Percentiles rank a stretch among this genome's conserved stretches.
phyloP scores from a whole-genome alignment of 768 basidiomycete genomes.

The Suillus sp. region DNA sequence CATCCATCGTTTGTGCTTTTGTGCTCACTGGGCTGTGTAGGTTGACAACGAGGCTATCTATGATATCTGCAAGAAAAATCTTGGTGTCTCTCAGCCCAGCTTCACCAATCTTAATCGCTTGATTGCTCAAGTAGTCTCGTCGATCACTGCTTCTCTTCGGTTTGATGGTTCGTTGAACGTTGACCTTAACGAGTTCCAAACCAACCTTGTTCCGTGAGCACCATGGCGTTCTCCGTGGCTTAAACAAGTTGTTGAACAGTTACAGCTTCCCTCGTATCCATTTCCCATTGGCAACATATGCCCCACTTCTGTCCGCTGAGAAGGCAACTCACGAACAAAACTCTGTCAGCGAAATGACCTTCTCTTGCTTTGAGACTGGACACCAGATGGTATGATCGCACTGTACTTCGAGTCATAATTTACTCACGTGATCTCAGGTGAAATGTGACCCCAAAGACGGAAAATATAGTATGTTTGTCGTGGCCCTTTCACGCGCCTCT shows the following conservation, averaged over 20 bases:
- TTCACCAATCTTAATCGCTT: slow-evolving; percentile 94
- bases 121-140: slow-evolving; percentile 98
- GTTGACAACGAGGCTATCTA: slow-evolving; percentile 99
- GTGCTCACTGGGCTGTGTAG: slow-evolving; percentile 39
- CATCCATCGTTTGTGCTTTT: slow-evolving; percentile 2
- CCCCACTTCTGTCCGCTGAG: slow-evolving; percentile 92
- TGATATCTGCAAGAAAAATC: slow-evolving; percentile 97
- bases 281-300: slow-evolving; percentile 96
- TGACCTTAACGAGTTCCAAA: slow-evolving; percentile 98
- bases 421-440: slow-evolving; percentile 36
- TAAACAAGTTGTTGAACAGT: slow-evolving; percentile 11
- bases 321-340: slow-evolving; percentile 97
- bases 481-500: not conserved
- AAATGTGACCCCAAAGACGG: slow-evolving; percentile 96
- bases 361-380: slow-evolving; percentile 94
- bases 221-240: slow-evolving; percentile 1
- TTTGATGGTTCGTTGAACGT: slow-evolving; percentile 98
- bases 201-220: slow-evolving; percentile 93
- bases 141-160: slow-evolving; percentile 93
- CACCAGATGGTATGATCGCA: slow-evolving; percentile 82
- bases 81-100: slow-evolving; percentile 82
- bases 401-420: not conserved
- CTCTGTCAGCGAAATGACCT: slow-evolving; percentile 97
- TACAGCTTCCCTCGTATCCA: slow-evolving; percentile 94
- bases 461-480: slow-evolving; percentile 84